Percentiles rank a stretch among this genome's conserved stretches.
Conservation (phyloP, 1,284 basidiomycete genomes). For the Melampsora occidentalis region DNA sequence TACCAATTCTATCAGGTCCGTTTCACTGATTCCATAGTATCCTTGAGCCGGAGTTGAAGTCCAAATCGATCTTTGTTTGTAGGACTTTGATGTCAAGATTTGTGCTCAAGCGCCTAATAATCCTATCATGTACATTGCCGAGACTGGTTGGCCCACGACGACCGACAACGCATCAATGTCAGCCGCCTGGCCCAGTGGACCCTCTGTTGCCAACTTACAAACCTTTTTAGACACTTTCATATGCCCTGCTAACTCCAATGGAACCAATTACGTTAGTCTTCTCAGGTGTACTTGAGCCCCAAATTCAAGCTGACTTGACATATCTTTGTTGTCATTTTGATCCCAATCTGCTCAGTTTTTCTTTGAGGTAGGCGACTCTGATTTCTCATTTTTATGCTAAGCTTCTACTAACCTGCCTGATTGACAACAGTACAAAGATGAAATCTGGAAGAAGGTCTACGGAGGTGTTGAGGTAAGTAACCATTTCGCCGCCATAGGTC, state of each 20-base stretch:
- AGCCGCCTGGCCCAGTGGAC: conserved; percentile 65
- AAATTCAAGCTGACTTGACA: background rate
- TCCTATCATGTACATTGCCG: conserved; percentile 71
- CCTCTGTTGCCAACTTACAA: conserved; percentile 68
- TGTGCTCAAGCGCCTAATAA: conserved; percentile 60
- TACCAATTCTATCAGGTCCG: conserved; percentile 61
- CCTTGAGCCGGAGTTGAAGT: conserved; percentile 52
- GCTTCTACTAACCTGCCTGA: background rate
- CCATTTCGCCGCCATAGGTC: too few relatives aligned
- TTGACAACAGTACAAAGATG: conserved; percentile 26
- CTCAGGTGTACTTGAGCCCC: background rate
- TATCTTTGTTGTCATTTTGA: background rate
- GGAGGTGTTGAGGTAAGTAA: conserved; percentile 32
- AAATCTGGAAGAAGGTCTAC: conserved; percentile 37
- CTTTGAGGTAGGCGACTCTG: conserved; percentile 19
- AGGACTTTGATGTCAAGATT: conserved; percentile 49
- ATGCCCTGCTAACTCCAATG: conserved; percentile 77
- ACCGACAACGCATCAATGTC: conserved; percentile 46
- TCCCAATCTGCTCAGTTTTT: conserved; percentile 14
- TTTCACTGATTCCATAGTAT: conserved; percentile 42
- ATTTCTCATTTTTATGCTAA: background rate
- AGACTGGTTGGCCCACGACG: conserved; percentile 89
- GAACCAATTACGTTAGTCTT: conserved; percentile 63
- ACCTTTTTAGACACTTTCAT: conserved; percentile 80
- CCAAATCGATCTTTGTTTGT: conserved; percentile 42